phyloP scores from a whole-genome alignment of 2,329 filamentous ascomycete genomes.

The Escovopsis sp. region DNA sequence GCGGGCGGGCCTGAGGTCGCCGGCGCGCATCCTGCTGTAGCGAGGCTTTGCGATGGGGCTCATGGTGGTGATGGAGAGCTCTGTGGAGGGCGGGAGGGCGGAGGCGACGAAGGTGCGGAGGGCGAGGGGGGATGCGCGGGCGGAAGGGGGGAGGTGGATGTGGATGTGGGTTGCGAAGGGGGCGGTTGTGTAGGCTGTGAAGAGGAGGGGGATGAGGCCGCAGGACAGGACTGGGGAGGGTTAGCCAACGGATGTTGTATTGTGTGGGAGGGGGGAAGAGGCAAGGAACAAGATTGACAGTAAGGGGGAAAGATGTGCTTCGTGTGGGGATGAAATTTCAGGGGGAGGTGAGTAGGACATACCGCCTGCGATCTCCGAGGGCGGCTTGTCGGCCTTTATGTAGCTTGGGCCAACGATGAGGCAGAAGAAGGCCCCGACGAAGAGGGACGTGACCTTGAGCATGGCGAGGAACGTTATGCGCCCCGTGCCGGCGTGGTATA shows the following conservation, averaged over 20 bases:
- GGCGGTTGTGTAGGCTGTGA: constrained; percentile 48
- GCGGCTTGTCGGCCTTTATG: constrained; percentile 24
- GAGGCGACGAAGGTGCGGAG: constrained; percentile 34
- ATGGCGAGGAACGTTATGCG: constrained; percentile 54
- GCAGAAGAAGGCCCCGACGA: constrained; percentile 52
- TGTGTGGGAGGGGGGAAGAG: neutral
- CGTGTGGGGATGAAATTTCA: neutral
- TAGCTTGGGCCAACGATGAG: constrained; percentile 49
- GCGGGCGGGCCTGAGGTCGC: constrained; percentile 18
- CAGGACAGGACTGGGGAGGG: constrained; percentile 37
- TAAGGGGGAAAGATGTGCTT: neutral
- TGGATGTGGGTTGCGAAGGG: constrained; percentile 63
- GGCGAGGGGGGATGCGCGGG: constrained; percentile 42
- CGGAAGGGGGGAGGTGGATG: constrained; percentile 50
- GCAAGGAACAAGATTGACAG: too few species aligned
- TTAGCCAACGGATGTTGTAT: neutral
- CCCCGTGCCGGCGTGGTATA: constrained; percentile 61
- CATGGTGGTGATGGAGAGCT: constrained; percentile 40
- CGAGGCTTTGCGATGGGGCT: constrained; percentile 40
- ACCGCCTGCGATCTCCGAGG: constrained; percentile 23
- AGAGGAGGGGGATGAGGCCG: constrained; percentile 49
- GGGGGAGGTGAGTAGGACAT: constrained; percentile 10
- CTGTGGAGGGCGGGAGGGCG: constrained; percentile 28
- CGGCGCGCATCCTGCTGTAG: constrained; percentile 27
- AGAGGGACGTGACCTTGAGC: constrained; percentile 56